Evolutionary conservation across 164 flowering plant species (phyloP).

Genomic region (Annona cherimola): DNA sequence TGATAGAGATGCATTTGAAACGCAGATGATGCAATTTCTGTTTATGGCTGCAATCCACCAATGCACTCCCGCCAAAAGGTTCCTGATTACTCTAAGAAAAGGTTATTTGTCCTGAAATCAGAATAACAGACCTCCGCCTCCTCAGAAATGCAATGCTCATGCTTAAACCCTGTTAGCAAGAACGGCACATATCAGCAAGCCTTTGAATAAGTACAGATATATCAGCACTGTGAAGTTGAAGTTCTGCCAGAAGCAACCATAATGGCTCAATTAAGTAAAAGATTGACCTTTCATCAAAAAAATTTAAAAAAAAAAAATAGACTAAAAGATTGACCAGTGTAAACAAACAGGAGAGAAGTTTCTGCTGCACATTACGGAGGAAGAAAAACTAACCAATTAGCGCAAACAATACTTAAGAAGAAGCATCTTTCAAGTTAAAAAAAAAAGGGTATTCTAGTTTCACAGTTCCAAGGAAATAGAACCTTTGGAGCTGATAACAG

Average conservation of each 20-base stretch:
- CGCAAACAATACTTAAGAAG: not conserved
- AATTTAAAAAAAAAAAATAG: no score
- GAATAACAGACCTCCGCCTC: not conserved
- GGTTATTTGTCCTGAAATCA: no score
- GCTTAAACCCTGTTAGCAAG: no score
- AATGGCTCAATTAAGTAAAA: not conserved
- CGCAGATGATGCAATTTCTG: not conserved
- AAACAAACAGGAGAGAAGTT: not conserved
- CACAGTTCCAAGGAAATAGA: not conserved
- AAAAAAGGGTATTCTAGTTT: not conserved
- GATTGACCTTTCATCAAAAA: not conserved
- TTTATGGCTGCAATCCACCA: not conserved
- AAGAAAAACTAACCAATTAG: not conserved
- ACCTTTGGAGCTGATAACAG: not conserved
- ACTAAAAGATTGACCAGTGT: not conserved
- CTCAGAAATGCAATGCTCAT: not conserved
- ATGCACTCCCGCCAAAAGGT: not conserved
- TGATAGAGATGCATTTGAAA: not conserved
- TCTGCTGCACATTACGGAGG: not conserved
- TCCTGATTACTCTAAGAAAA: not conserved
- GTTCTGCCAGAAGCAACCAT: not conserved
- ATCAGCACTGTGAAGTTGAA: not conserved
- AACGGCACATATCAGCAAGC: not conserved
- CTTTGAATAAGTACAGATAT: not conserved
- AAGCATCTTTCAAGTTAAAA: not conserved